These are phyloP conservation scores for Lactarius sp. DNA, from an alignment of 768 basidiomycete species.

Conservation along the genomic window DNA sequence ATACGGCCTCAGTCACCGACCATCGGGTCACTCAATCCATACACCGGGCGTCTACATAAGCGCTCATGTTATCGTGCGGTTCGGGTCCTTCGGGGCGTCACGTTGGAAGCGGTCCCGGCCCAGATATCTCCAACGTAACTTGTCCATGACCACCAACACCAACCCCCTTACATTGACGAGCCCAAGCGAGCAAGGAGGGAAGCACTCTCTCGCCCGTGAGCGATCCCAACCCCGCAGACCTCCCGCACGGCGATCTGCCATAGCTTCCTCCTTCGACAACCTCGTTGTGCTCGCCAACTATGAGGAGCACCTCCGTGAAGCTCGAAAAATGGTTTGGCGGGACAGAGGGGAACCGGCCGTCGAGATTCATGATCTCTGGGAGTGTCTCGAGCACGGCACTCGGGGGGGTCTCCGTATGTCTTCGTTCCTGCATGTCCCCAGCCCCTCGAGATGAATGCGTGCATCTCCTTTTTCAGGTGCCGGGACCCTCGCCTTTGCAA, in stretches of 20 bases:
- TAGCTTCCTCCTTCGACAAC: slow-evolving; percentile 80
- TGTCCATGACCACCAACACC: slow-evolving; percentile 3
- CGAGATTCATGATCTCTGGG: slow-evolving; percentile 56
- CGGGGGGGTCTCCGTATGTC: slow-evolving; percentile 67
- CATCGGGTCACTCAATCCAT: too few relatives aligned
- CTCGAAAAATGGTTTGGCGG: slow-evolving; percentile 78
- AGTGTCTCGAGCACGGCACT: slow-evolving; percentile 66
- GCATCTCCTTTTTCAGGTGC: slow-evolving; percentile 53
- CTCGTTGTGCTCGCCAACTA: slow-evolving; percentile 81
- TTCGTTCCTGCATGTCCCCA: not conserved
- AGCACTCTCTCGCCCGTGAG: not conserved
- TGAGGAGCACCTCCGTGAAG: slow-evolving; percentile 66
- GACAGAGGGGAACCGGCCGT: slow-evolving; percentile 72
- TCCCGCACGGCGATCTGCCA: slow-evolving; percentile 51
- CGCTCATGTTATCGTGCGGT: too few relatives aligned
- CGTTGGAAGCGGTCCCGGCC: too few relatives aligned
- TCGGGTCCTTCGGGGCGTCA: too few relatives aligned
- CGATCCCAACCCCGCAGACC: slow-evolving; percentile 40
- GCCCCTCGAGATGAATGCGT: not conserved
- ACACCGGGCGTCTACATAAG: too few relatives aligned
- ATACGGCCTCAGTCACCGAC: too few relatives aligned
- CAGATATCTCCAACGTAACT: not conserved
- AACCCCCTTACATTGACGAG: not conserved
- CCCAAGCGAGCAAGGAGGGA: not conserved
- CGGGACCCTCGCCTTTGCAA: slow-evolving; percentile 70